Conservation (phyloP, 441 rosid genomes). For the Mallotus japonicus region DNA sequence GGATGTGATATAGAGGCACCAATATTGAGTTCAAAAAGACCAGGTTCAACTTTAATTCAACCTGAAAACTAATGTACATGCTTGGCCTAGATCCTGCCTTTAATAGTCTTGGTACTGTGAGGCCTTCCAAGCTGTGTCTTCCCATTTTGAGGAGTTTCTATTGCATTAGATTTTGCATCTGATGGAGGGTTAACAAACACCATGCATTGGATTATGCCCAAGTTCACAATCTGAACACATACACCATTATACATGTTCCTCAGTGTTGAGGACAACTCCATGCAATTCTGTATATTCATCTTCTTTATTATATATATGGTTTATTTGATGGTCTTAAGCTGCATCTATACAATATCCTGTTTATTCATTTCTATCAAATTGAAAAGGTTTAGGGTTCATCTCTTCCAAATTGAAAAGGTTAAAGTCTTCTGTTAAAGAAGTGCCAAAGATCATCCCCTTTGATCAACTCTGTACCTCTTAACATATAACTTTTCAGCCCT, state of each 20-base stretch:
- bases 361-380: background rate
- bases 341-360: background rate
- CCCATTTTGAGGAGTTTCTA: background rate
- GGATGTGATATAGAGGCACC: background rate
- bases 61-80: background rate
- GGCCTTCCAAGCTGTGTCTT: background rate
- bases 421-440: background rate
- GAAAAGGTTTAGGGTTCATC: background rate
- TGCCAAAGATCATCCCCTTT: background rate
- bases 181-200: background rate
- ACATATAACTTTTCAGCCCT: background rate
- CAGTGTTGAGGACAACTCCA: too few relatives aligned
- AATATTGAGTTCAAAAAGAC: background rate
- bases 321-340: constrained; percentile 7
- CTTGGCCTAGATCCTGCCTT: background rate
- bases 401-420: background rate
- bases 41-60: constrained; percentile 20
- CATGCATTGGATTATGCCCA: background rate
- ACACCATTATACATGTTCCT: too few relatives aligned
- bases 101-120: background rate
- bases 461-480: background rate
- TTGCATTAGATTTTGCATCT: constrained; percentile 1
- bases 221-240: too few relatives aligned
- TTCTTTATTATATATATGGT: background rate
- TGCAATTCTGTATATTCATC: constrained; percentile 5